These are phyloP conservation scores for Alternaria angustiovoidea DNA, from an alignment of 2,329 filamentous ascomycete genomes.

Conservation along the genomic window DNA sequence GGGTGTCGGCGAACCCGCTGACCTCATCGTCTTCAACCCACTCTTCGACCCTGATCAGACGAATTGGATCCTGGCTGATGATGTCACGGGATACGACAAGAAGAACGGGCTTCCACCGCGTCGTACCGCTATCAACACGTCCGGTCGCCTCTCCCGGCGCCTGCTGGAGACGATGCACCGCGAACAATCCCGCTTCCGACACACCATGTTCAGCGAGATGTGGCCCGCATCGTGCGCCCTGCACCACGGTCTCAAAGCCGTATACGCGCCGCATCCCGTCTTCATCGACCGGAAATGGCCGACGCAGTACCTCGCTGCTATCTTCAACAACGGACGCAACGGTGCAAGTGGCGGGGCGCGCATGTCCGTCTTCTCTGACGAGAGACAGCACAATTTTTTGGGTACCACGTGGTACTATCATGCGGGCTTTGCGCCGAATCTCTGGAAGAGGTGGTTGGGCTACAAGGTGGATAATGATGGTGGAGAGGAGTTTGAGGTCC, in stretches of 20 bases:
- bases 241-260: conserved; percentile 79
- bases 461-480: conserved; percentile 62
- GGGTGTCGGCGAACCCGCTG: conserved; percentile 75
- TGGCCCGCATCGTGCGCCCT: conserved; percentile 75
- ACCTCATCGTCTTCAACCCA: conserved; percentile 80
- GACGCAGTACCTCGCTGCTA: conserved; percentile 60
- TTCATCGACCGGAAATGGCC: conserved; percentile 66
- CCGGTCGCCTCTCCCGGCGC: conserved; percentile 71
- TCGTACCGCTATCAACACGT: conserved; percentile 75
- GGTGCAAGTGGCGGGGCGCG: conserved; percentile 59
- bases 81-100: conserved; percentile 73
- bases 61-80: conserved; percentile 75
- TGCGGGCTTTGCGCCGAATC: conserved; percentile 60
- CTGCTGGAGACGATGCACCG: conserved; percentile 77
- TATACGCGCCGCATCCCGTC: conserved; percentile 68
- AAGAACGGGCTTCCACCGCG: conserved; percentile 67
- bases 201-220: conserved; percentile 82
- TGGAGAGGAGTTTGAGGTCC: conserved; percentile 54
- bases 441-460: conserved; percentile 66
- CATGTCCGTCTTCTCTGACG: conserved; percentile 59
- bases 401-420: conserved; percentile 64
- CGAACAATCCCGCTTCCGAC: conserved; percentile 72
- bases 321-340: conserved; percentile 65
- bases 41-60: conserved; percentile 76
- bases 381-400: conserved; percentile 62